Evolutionary conservation across 2,329 filamentous ascomycete species (phyloP), one percentile per base, ranked within the genome.

Genomic region (Dothidotthia symphoricarpi): DNA sequence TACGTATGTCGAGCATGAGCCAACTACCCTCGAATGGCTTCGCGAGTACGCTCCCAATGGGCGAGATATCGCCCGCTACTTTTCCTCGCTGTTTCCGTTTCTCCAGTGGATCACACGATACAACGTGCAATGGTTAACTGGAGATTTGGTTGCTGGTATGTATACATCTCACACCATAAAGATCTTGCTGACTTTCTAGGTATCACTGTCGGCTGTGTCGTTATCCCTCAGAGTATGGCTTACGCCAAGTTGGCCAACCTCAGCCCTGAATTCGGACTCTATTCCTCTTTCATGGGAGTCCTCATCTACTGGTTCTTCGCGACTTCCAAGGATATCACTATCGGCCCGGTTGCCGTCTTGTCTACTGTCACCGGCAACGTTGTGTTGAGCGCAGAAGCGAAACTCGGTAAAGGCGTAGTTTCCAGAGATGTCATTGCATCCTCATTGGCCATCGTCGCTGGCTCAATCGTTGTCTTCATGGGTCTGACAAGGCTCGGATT

Each of bases 241-340:
- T 97, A 97, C 68, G 89, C 91, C 14, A 77, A 83, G 47, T 76
- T 97, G 16, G 91, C 91, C 28, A 77, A 83, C 42, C 77, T 97
- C 14, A 75, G 79, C 1, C 79, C 84, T 7, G 77, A 97, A 61
- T 97, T 84, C 56, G 91, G 93, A 39, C 76, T 97, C 1, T 95
- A 95, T 69, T 93, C 91, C 0, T 96, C 91, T 0, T 97, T 98
- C 66, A 94, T 96, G 82, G 93, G 93, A 34, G 89, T 95, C 3
- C 66, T 95, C 45, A 77, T 95, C 46, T 98, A 98, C 69, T 97
- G 91, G 91, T 86, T 97, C 64, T 97, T 97, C 60, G 93, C 91
- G 22, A 98, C 93, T 0, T 96, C 91, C 6, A 98, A 97, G 66
- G 93, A 98, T 66, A 97, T 98, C 59, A 96, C 91, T 11, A 97